These are phyloP conservation scores for Monosporascus cannonballus DNA, from an alignment of 2,329 filamentous ascomycete species.

Conservation along the genomic window DNA sequence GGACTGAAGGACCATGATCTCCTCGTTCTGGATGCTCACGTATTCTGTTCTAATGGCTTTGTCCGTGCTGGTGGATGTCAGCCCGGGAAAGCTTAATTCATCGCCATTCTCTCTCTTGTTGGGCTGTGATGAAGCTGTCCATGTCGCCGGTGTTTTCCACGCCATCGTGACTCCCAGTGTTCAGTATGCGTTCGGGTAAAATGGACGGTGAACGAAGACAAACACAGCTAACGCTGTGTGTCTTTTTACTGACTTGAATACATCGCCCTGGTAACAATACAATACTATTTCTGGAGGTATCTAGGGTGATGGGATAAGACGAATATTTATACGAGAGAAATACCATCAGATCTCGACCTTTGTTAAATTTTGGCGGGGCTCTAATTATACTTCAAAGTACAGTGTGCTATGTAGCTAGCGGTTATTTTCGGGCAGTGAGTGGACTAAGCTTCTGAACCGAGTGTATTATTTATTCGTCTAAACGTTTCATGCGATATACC, in stretches of 20 bases:
- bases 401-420: not conserved
- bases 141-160: conserved; percentile 41
- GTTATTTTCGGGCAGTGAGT: not conserved
- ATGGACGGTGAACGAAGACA: conserved; percentile 26
- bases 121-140: conserved; percentile 41
- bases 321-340: no score
- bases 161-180: conserved; percentile 39
- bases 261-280: conserved; percentile 30
- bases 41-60: conserved; percentile 55
- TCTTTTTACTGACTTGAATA: conserved; percentile 39
- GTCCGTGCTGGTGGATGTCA: conserved; percentile 37
- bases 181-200: conserved; percentile 13
- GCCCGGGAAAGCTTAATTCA: conserved; percentile 47
- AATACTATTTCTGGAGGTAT: conserved; percentile 2
- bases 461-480: not conserved
- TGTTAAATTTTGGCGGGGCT: not conserved
- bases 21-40: conserved; percentile 78
- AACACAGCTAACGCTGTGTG: conserved; percentile 50
- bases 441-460: not conserved
- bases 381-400: not conserved
- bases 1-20: conserved; percentile 76
- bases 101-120: conserved; percentile 32
- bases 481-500: not conserved
- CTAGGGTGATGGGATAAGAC: not conserved
- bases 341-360: not conserved